These are phyloP conservation scores for Mucuna pruriens DNA, from an alignment of 306 rosid genomes.

Conservation along the genomic window DNA sequence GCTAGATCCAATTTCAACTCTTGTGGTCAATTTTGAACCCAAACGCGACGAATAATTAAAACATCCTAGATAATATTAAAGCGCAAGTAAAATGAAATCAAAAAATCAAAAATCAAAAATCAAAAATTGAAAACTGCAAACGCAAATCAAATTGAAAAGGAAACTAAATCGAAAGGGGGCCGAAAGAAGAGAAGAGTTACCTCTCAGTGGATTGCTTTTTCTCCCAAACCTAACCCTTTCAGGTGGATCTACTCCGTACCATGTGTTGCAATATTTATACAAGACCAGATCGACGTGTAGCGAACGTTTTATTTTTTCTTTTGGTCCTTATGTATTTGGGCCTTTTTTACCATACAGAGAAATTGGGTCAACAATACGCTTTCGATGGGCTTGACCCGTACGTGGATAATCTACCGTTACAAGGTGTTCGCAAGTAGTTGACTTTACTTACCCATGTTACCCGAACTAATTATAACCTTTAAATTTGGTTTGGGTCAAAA, in stretches of 20 bases:
- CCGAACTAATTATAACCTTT: no score
- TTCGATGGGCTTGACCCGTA: no score
- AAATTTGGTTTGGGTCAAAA: no score
- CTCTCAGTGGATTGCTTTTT: neutral
- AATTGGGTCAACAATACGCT: no score
- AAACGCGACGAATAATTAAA: neutral
- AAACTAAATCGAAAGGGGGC: neutral
- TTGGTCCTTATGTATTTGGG: neutral
- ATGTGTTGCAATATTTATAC: constrained; percentile 2
- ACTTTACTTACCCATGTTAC: no score
- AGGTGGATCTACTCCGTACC: neutral
- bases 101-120: no score
- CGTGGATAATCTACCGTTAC: no score
- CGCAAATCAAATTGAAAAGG: neutral
- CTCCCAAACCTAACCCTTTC: constrained; percentile 14
- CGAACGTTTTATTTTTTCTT: no score
- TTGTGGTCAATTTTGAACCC: neutral
- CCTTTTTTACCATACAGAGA: no score
- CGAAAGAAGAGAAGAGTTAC: neutral
- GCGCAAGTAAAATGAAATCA: neutral
- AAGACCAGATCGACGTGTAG: neutral
- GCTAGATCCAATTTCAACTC: neutral
- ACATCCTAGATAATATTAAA: neutral
- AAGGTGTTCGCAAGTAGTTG: no score
- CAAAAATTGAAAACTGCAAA: neutral